Evolutionary conservation across 2,329 filamentous ascomycete genomes (phyloP), one percentile per base, ranked within the genome.

Genomic region (Rachicladosporium sp.): DNA sequence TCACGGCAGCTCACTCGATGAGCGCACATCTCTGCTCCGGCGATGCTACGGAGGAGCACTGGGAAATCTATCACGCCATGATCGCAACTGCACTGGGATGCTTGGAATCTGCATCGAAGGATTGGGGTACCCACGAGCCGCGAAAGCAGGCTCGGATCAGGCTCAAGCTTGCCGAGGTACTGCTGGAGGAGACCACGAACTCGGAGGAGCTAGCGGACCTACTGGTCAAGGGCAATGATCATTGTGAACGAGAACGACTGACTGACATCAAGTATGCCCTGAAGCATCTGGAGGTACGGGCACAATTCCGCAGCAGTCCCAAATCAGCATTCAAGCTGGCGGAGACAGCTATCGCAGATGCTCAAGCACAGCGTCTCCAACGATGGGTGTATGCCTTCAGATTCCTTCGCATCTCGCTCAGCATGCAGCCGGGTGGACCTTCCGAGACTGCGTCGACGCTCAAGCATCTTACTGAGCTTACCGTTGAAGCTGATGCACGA

Each of bases 371-470:
- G 51, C 76, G 78, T 53, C 78, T 82, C 49, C 65, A 71, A 6
- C 72, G 77, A 36, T 89, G 83, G 83, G 70, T 80, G 10, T 89
- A 88, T 54, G 80, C 79, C 0, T 82, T 88, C 50, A 76, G 82
- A 6, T 76, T 89, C 34, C 62, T 88, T 10, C 82, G 83, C 47
- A 75, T 80, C 0, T 76, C 80, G 0, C 71, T 87, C 34, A 74
- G 80, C 43, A 62, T 85, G 36, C 73, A 82, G 48, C 68, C 70
- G 35, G 67, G 71, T 4, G 73, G 66, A 33, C 68, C 71, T 8
- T 69, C 74, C 9, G 83, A 88, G 43, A 66, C 69, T 1, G 68
- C 75, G 35, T 70, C 67, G 10, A 68, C 78, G 0, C 61, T 86
- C 2, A 78, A 84, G 12, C 81, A 85, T 47, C 64, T 88, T n/a